phyloP scores from a whole-genome alignment of 139 green algal genomes.

The Yamagishiella unicocca region DNA sequence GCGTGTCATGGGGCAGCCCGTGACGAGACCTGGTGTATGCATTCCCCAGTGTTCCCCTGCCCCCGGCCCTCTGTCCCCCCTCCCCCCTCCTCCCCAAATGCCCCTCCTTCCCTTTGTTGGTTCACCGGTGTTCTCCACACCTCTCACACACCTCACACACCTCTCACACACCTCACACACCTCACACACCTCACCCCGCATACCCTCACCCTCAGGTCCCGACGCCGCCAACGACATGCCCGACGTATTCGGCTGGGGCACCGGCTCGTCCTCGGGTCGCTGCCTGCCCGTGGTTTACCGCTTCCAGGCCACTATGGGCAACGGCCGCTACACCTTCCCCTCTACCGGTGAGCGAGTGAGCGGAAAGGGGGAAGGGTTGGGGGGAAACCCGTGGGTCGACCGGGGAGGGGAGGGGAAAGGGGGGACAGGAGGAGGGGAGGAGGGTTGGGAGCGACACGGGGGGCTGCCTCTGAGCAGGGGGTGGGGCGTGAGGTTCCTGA shows the following conservation, averaged over 20 bases:
- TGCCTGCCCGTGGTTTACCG: constrained; percentile 55
- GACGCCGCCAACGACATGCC: constrained; percentile 24
- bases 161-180: too few relatives aligned
- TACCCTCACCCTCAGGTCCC: not conserved
- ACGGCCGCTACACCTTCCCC: constrained; percentile 43
- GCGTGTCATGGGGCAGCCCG: too few relatives aligned
- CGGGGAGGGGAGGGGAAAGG: not conserved
- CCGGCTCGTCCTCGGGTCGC: constrained; percentile 24
- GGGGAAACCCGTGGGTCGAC: not conserved
- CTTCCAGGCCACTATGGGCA: constrained; percentile 15
- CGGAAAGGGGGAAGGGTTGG: not conserved
- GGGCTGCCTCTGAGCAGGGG: too few relatives aligned
- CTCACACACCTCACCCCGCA: too few relatives aligned
- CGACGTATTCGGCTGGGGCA: constrained; percentile 62
- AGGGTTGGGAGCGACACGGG: too few relatives aligned
- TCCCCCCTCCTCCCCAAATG: not conserved
- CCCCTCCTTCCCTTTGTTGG: too few relatives aligned
- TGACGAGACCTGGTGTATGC: too few relatives aligned
- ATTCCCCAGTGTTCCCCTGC: too few relatives aligned
- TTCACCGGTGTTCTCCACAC: too few relatives aligned
- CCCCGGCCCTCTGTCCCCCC: not conserved
- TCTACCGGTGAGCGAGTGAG: not conserved
- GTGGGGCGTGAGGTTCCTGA: not conserved
- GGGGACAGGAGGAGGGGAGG: not conserved
- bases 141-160: too few relatives aligned